Base-by-base conservation (phyloP, 495 filamentous ascomycete genomes). In the Xylaria longipes region DNA sequence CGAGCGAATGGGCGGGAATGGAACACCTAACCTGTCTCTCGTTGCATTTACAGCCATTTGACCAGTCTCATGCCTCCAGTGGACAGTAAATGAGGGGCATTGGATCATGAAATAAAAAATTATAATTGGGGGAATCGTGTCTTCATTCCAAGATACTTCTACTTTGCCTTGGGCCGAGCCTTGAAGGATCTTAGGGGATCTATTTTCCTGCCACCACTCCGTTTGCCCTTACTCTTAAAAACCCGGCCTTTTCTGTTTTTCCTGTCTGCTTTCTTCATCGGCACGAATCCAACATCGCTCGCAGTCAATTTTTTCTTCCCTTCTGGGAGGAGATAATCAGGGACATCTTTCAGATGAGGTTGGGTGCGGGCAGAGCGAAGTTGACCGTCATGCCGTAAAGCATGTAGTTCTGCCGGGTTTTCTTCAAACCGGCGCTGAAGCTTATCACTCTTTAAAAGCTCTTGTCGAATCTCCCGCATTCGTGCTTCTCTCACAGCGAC, bases 401-500 rank as follows among this genome's bases (percentile, higher is more conserved):
- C 92, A 27, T 90, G 87, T 52, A 98, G 82, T 77, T 98, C 95
- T 9, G 90, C 89, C 0, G 96, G 96, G 79, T 98, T 98, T 81
- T 99, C 96, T 77, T 98, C 96, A 77, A 98, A 98, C 82, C 97
- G 94, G 69, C 96, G 87, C 81, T 95, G 95, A 68, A 99, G 82
- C 77, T 97, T 97, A 79, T 98, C 95, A 74, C 91, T 94, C 80
- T 95, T 94, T 70, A 98, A 83, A 37, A 99, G 84, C 78, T 98
- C 97, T 78, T 94, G 90, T 25, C 92, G 87, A 65, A 99, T 87
- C 79, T 99, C 96, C 48, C 91, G 89, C 2, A 92, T 91, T 48
- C 96, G 88, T 5, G 96, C 97, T 83, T 98, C 96, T 52, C 96
- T 90, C 61, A 98, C 87, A 0, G 95, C 93, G 46, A 95, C 81